These are phyloP conservation scores for Fraxinus latifolia DNA, from an alignment of 305 asterid genomes.

Conservation along the genomic window DNA sequence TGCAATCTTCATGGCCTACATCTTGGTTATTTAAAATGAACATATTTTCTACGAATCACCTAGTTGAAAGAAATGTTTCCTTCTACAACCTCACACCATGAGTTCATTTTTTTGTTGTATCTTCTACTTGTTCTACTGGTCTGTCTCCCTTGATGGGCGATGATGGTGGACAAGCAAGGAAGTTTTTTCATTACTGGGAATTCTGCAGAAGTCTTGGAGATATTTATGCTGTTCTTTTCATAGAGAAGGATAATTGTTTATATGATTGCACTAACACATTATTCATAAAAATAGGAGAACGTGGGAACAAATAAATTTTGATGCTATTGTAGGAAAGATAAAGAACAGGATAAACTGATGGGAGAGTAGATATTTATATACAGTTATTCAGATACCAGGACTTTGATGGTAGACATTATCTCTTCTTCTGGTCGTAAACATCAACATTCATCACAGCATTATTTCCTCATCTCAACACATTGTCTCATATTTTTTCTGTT, in stretches of 20 bases:
- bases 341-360: neutral
- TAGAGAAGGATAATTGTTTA: conserved; percentile 4
- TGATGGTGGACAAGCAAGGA: conserved; percentile 15
- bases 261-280: neutral
- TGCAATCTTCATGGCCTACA: neutral
- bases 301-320: neutral
- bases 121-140: conserved; percentile 12
- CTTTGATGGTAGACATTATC: conserved; percentile 8
- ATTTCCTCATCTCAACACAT: neutral
- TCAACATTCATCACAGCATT: neutral
- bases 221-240: conserved; percentile 1
- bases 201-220: neutral
- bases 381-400: conserved; percentile 13
- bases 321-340: neutral
- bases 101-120: neutral
- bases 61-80: neutral
- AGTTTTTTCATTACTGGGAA: conserved; percentile 12
- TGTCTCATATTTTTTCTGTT: conserved; percentile 19
- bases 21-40: neutral
- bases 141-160: conserved; percentile 6
- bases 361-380: neutral
- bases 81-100: neutral
- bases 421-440: neutral
- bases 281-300: neutral
- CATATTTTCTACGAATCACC: neutral